phyloP scores from a whole-genome alignment of 2,329 filamentous ascomycete species.

The Epichloe scottii region DNA sequence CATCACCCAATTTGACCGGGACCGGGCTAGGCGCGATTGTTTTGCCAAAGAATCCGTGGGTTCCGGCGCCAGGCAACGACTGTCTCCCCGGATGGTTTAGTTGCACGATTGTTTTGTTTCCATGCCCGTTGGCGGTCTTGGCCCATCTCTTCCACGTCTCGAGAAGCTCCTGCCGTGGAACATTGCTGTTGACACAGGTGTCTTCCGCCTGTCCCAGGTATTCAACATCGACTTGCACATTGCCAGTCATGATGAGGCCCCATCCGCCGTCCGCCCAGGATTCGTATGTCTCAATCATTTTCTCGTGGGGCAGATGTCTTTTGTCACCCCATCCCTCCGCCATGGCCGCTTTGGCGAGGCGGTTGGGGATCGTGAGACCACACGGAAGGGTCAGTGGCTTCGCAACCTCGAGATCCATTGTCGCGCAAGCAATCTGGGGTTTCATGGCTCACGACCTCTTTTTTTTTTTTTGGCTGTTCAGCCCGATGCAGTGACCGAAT shows the following conservation, averaged over 20 bases:
- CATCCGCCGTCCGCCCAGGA: conserved; percentile 41
- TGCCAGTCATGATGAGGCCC: conserved; percentile 40
- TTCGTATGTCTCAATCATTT: conserved; percentile 33
- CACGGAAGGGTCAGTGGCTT: conserved; percentile 38
- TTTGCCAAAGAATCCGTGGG: conserved; percentile 23
- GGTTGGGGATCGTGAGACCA: conserved; percentile 42
- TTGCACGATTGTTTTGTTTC: conserved; percentile 30
- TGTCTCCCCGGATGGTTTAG: conserved; percentile 38
- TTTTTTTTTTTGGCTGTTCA: not conserved
- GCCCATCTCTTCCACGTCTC: conserved; percentile 28
- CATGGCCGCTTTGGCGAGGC: conserved; percentile 39
- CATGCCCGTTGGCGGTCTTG: conserved; percentile 15
- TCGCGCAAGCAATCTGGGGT: not conserved
- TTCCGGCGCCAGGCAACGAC: conserved; percentile 25
- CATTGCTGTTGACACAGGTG: conserved; percentile 18
- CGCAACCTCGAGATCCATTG: conserved; percentile 4
- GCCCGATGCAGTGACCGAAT: no score
- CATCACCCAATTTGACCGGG: conserved; percentile 27
- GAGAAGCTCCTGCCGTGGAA: conserved; percentile 16
- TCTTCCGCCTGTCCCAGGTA: conserved; percentile 26
- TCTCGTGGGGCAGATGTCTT: conserved; percentile 29
- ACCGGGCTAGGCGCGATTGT: conserved; percentile 31
- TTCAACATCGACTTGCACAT: conserved; percentile 29
- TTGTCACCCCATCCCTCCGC: conserved; percentile 30
- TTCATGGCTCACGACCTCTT: not conserved